A percentile compares a stretch with the other conserved stretches of the same genome.
Evolutionary conservation across 108 stramenopile genomes (phyloP).

Genomic region (Skeletonema tropicum): DNA sequence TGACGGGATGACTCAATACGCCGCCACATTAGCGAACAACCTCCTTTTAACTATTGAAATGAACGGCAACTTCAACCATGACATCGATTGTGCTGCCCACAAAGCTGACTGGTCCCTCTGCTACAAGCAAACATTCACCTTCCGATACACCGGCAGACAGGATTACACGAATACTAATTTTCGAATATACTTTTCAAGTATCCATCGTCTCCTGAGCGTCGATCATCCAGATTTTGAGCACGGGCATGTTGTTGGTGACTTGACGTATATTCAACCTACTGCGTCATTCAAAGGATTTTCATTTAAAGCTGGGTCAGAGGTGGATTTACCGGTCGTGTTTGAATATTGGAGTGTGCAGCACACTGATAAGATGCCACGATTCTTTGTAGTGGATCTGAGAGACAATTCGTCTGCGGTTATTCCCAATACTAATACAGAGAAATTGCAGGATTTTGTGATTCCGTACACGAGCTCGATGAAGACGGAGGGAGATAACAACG

Average conservation of each 20-base stretch:
- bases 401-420: conserved; percentile 6
- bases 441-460: conserved; percentile 8
- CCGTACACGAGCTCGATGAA: conserved; percentile 23
- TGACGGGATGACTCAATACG: neutral
- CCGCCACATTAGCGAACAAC: neutral
- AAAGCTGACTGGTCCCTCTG: neutral
- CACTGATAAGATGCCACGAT: conserved; percentile 20
- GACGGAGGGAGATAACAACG: conserved; percentile 11
- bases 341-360: conserved; percentile 26
- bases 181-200: conserved; percentile 13
- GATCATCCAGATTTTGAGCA: conserved; percentile 19
- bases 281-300: conserved; percentile 8
- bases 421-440: conserved; percentile 12
- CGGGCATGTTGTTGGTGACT: conserved; percentile 15
- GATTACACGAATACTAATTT: conserved; percentile 5
- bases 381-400: neutral
- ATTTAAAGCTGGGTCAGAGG: neutral
- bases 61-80: neutral
- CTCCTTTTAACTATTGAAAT: neutral
- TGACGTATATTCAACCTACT: conserved; percentile 17
- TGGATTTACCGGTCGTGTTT: conserved; percentile 1
- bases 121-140: conserved; percentile 5
- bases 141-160: neutral
- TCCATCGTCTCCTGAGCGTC: neutral
- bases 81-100: neutral